Conservation (phyloP, 192 early-diverging fungal species). For the Coemansia sp. region DNA sequence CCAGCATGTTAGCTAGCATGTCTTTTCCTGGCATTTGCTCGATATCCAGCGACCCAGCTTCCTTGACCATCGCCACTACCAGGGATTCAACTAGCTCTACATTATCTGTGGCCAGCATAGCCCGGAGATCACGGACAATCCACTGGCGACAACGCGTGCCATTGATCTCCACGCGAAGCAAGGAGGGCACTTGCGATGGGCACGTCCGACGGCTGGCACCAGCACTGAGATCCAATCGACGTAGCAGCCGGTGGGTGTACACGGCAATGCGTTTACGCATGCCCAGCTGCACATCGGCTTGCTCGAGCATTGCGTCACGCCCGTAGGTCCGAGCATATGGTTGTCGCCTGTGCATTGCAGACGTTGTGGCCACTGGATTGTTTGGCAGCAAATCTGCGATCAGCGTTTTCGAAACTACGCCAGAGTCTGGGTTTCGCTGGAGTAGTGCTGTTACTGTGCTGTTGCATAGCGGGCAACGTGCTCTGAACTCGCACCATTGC, state of each 20-base stretch:
- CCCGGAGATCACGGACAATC: constrained; percentile 38
- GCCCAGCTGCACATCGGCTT: constrained; percentile 9
- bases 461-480: constrained; percentile 58
- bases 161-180: constrained; percentile 8
- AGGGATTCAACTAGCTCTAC: constrained; percentile 18
- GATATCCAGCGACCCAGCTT: neutral
- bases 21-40: neutral
- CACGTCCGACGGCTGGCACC: neutral
- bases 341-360: neutral
- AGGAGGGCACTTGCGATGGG: neutral
- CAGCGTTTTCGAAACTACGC: neutral
- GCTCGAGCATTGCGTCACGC: neutral
- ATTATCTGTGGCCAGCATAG: constrained; percentile 10
- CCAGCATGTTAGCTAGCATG: constrained; percentile 1
- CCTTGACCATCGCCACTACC: constrained; percentile 13
- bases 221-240: neutral
- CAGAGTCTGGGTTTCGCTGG: constrained; percentile 5
- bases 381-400: neutral
- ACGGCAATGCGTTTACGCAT: constrained; percentile 39
- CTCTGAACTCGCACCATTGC: constrained; percentile 48
- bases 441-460: constrained; percentile 11
- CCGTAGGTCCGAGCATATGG: constrained; percentile 11
- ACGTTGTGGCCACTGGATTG: neutral
- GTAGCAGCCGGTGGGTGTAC: constrained; percentile 18
- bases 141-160: constrained; percentile 18